Percentiles rank a stretch among this genome's conserved stretches.
Evolutionary conservation across 768 basidiomycete genomes (phyloP).

Genomic region (Panaeolus cyanescens): DNA sequence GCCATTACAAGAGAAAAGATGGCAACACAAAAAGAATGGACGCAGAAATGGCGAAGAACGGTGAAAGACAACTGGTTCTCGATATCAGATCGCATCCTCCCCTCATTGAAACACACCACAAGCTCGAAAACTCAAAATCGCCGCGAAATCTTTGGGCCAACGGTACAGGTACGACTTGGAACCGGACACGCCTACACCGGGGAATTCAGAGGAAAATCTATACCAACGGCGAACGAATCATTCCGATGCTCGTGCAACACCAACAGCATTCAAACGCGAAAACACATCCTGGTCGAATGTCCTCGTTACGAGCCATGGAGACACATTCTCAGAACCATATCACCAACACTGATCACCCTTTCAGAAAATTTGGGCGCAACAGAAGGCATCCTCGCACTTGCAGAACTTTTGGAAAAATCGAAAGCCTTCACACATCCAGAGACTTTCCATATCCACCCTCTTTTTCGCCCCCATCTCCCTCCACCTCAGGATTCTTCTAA

Average conservation of each 20-base stretch:
- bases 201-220: constrained; percentile 23
- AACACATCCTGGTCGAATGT: too few species aligned
- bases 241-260: too few species aligned
- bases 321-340: constrained; percentile 18
- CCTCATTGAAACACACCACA: constrained; percentile 14
- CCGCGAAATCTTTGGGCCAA: constrained; percentile 23
- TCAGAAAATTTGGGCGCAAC: constrained; percentile 20
- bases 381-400: constrained; percentile 21
- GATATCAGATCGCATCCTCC: constrained; percentile 14
- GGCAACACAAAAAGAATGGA: too few species aligned
- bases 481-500: too few species aligned
- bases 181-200: constrained; percentile 28
- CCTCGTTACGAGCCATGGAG: background rate
- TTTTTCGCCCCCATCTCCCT: too few species aligned
- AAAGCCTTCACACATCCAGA: constrained; percentile 18
- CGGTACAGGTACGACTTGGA: constrained; percentile 23
- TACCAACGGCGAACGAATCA: too few species aligned
- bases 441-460: too few species aligned
- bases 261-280: too few species aligned
- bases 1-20: constrained; percentile 12
- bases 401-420: constrained; percentile 15
- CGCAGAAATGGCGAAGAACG: constrained; percentile 18
- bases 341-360: constrained; percentile 9
- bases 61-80: constrained; percentile 12
- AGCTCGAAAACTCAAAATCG: constrained; percentile 7